Base-by-base conservation (phyloP, 208 protist genomes). In the Leishmania braziliensis region DNA sequence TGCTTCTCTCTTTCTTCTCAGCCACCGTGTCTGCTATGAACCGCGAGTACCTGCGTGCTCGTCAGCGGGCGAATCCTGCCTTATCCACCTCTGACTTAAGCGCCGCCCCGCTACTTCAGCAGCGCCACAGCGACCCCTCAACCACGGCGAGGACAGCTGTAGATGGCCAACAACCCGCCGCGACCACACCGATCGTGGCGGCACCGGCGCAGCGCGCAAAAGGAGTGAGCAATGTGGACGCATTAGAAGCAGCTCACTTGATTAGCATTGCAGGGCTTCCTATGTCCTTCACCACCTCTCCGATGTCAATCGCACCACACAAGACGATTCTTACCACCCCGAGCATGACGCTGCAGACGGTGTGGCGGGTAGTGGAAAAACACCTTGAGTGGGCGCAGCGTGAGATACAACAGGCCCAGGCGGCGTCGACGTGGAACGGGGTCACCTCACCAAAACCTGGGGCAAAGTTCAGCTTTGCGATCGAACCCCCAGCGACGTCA, bases 331-430 rank as follows among this genome's bases (percentile, higher is more conserved):
- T 91, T 20, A 93, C 90, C 12, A 86, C 84, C 5, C 77, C 90
- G 20, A 77, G 74, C 60, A 93, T 93, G 88, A 89, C 84, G 33
- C 78, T 91, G 46, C 83, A 83, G 69, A 93, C 88, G 33, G 80
- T 91, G 46, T 93, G 90, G 90, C 72, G 81, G 43, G 78, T 86
- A 48, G 90, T 90, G 43, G 78, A 83, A 63, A 85, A 86, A 63
- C 83, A 87, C 50, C 71, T 90, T 3, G 83, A 86, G 20, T 81
- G 74, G 70, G 73, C 82, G 10, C 77, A 81, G 77, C 82, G 76
- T n/a, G 82, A 85, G 71, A 77, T 82, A 33, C 75, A 79, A 71
- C 79, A 81, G 48, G 82, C 62, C 58, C 73, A 83, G 72, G 78
- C 73, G 46, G 62, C 69, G 20, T 78, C 66, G 8, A 66, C 77